Percentiles rank a stretch among this genome's conserved stretches.
Conservation (phyloP, 345 rosid species). For the Bruguiera sexangula region DNA sequence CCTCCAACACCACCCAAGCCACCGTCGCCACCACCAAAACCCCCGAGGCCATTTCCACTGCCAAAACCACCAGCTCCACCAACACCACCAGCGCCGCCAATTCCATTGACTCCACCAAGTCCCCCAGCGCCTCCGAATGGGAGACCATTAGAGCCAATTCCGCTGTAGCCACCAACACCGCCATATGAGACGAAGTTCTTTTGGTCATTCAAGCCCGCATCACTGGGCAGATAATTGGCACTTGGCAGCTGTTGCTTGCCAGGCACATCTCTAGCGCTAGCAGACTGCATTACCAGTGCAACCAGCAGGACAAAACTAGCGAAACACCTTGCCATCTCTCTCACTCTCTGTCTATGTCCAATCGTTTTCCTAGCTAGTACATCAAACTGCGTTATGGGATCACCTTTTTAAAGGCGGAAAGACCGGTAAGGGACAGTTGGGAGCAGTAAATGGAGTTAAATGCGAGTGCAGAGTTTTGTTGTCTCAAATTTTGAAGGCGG, state of each 20-base stretch:
- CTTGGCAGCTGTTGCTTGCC: not conserved
- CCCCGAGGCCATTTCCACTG: not conserved
- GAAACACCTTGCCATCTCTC: not conserved
- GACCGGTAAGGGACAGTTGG: constrained; percentile 27
- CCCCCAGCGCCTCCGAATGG: constrained; percentile 11
- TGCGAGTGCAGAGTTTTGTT: constrained; percentile 11
- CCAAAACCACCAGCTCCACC: not conserved
- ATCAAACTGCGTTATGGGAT: not conserved
- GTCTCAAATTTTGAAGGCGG: not conserved
- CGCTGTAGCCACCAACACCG: constrained; percentile 22
- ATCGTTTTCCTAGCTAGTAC: not conserved
- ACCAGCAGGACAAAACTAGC: not conserved
- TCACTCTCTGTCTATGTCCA: not conserved
- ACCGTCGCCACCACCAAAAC: not conserved
- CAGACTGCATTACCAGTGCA: not conserved
- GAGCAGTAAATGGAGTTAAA: constrained; percentile 27
- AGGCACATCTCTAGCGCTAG: not conserved
- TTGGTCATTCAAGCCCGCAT: constrained; percentile 14
- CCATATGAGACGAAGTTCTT: constrained; percentile 15
- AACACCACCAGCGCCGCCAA: constrained; percentile 4
- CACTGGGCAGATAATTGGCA: constrained; percentile 8
- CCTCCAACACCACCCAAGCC: not conserved
- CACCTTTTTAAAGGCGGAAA: constrained; percentile 25
- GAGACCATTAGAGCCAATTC: constrained; percentile 9
- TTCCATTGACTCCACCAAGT: constrained; percentile 6